Evolutionary conservation across 345 rosid genomes (phyloP).

Genomic region (Brassica napus): Da-Ae NC_063449.1:10125001-10125500

Average conservation of each 20-base stretch:
- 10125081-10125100: constrained; percentile 72
- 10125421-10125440: constrained; percentile 53
- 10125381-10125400: constrained; percentile 73
- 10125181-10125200: constrained; percentile 68
- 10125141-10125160: constrained; percentile 73
- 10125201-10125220: constrained; percentile 43
- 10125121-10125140: constrained; percentile 64
- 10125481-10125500: constrained; percentile 34
- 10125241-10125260: constrained; percentile 77
- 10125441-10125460: constrained; percentile 31
- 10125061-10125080: constrained; percentile 82
- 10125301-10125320: constrained; percentile 85
- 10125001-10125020: constrained; percentile 62
- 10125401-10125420: constrained; percentile 88
- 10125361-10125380: constrained; percentile 68
- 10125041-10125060: constrained; percentile 78
- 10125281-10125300: constrained; percentile 85
- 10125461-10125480: constrained; percentile 11
- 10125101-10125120: constrained; percentile 61
- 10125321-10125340: constrained; percentile 64
- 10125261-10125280: constrained; percentile 92
- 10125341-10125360: constrained; percentile 79
- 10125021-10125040: constrained; percentile 75
- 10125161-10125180: constrained; percentile 66
- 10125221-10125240: constrained; percentile 68